Conservation (phyloP, 1,284 basidiomycete genomes). For the Apiotrichum gamsii region DNA sequence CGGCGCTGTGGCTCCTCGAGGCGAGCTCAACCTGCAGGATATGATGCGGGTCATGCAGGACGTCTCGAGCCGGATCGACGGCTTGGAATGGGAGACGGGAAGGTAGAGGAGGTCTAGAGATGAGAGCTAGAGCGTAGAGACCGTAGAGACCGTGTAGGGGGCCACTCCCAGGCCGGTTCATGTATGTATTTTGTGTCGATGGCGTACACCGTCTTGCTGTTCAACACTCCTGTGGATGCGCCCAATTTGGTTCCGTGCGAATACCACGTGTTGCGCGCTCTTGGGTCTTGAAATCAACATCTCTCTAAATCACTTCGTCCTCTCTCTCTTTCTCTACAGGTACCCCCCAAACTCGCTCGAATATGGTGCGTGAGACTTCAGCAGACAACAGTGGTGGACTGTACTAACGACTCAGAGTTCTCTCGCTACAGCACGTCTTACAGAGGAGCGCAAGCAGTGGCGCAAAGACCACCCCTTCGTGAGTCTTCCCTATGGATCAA, state of each 20-base stretch:
- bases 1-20: constrained; percentile 19
- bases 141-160: background rate
- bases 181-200: no score
- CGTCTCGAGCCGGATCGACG: constrained; percentile 27
- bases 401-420: constrained; percentile 10
- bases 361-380: no score
- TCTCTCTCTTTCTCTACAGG: no score
- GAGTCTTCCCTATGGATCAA: constrained; percentile 45
- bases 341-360: no score
- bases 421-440: constrained; percentile 38
- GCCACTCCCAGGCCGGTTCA: no score
- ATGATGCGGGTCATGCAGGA: constrained; percentile 32
- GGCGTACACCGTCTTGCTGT: no score
- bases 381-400: no score
- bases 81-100: constrained; percentile 35
- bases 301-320: no score
- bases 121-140: background rate
- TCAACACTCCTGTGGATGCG: no score
- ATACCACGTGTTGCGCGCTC: no score
- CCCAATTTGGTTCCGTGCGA: no score
- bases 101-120: background rate
- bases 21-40: constrained; percentile 27
- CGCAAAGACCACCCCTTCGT: constrained; percentile 98
- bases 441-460: constrained; percentile 99
- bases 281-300: no score